Conservation (phyloP, 139 green algal species). For the Picochlorum sp. region DNA sequence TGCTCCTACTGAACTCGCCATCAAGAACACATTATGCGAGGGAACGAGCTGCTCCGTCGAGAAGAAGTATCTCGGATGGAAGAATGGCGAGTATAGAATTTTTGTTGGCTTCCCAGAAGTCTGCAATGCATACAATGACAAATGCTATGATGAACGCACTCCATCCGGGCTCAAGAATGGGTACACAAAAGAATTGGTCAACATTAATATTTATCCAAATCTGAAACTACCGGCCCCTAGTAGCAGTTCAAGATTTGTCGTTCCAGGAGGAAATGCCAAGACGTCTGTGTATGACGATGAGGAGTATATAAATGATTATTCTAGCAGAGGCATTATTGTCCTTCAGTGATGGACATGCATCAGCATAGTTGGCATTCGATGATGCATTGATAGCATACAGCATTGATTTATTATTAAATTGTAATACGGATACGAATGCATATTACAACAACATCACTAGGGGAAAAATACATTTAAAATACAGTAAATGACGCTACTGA, state of each 20-base stretch:
- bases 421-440: too few species aligned
- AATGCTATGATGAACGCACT: neutral
- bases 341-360: too few species aligned
- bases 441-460: too few species aligned
- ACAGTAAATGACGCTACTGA: too few species aligned
- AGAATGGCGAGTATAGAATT: neutral
- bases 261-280: neutral
- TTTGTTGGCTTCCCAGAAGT: neutral
- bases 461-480: too few species aligned
- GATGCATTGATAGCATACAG: too few species aligned
- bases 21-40: neutral
- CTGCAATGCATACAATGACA: constrained; percentile 2
- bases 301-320: neutral
- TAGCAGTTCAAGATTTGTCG: neutral
- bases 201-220: constrained; percentile 4
- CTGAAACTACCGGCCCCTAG: neutral
- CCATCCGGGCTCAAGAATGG: constrained; percentile 1
- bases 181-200: neutral
- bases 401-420: too few species aligned
- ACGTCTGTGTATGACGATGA: neutral
- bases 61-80: constrained; percentile 1
- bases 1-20: constrained; percentile 1
- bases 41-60: neutral
- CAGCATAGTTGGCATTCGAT: too few species aligned
- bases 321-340: too few species aligned